phyloP scores from a whole-genome alignment of 2,329 filamentous ascomycete genomes.

The Sclerotinia spermophila region DNA sequence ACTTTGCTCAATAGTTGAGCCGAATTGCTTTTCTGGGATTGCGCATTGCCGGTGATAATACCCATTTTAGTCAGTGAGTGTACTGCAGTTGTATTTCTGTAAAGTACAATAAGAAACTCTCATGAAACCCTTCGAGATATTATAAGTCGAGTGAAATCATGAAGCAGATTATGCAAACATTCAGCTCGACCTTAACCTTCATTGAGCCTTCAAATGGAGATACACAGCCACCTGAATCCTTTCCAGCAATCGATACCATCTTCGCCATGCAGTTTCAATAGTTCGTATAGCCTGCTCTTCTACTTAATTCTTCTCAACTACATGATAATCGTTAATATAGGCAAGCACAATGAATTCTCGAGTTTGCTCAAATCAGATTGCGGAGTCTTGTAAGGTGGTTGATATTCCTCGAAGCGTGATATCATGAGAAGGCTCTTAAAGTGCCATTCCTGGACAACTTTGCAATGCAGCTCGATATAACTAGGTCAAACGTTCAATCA shows the following conservation, averaged over 20 bases:
- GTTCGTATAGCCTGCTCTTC: not conserved
- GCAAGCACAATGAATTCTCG: not conserved
- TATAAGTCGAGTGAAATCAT: not conserved
- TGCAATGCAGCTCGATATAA: not conserved
- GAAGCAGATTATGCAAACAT: not conserved
- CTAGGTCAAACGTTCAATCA: not conserved
- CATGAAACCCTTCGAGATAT: not conserved
- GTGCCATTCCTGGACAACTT: not conserved
- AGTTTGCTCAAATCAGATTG: not conserved
- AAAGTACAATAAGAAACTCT: not conserved
- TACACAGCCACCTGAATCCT: not conserved
- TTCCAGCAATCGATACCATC: not conserved
- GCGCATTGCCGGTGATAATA: not conserved
- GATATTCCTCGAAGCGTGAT: too few relatives aligned
- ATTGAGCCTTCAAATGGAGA: not conserved
- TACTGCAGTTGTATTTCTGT: not conserved
- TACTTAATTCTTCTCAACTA: not conserved
- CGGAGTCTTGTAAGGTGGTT: not conserved
- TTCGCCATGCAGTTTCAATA: not conserved
- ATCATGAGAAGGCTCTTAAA: not conserved
- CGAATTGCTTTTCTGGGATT: not conserved
- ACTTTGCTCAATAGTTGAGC: not conserved
- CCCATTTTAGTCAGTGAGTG: not conserved
- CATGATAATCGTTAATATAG: not conserved
- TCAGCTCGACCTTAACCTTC: not conserved